These are phyloP conservation scores for Daldinia concentrica DNA, from an alignment of 495 filamentous ascomycete species.

Conservation along the genomic window DNA sequence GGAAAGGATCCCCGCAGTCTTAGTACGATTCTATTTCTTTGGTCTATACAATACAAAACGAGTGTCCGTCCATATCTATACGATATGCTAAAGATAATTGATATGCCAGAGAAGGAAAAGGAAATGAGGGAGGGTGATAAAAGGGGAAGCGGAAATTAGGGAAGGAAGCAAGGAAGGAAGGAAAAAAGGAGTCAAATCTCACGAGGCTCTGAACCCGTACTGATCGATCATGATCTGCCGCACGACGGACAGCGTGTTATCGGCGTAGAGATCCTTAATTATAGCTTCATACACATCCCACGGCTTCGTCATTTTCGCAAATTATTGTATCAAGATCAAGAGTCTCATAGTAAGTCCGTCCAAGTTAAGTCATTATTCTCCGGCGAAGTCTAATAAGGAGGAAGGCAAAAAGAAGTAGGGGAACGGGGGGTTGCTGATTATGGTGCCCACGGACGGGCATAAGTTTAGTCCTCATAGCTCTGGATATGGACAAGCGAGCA, in stretches of 20 bases:
- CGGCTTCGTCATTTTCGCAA: slow-evolving; percentile 54
- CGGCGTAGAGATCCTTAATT: slow-evolving; percentile 52
- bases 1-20: background rate
- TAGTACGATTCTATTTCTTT: background rate
- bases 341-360: background rate
- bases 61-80: too few species aligned
- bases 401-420: background rate
- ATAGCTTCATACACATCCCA: slow-evolving; percentile 52
- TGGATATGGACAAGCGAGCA: background rate
- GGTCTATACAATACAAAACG: background rate
- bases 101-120: background rate
- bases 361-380: background rate
- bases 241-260: slow-evolving; percentile 56
- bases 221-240: slow-evolving; percentile 52
- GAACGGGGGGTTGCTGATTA: background rate
- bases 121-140: slow-evolving; percentile 1
- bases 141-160: background rate
- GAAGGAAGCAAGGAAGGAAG: background rate
- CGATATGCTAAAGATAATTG: background rate
- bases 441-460: background rate
- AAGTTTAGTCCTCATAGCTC: slow-evolving; percentile 6
- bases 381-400: background rate
- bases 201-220: slow-evolving; percentile 59
- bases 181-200: slow-evolving; percentile 28
- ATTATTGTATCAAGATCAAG: background rate